These are phyloP conservation scores for Eruca vesicaria DNA, from an alignment of 441 rosid species.

Conservation along the genomic window DNA sequence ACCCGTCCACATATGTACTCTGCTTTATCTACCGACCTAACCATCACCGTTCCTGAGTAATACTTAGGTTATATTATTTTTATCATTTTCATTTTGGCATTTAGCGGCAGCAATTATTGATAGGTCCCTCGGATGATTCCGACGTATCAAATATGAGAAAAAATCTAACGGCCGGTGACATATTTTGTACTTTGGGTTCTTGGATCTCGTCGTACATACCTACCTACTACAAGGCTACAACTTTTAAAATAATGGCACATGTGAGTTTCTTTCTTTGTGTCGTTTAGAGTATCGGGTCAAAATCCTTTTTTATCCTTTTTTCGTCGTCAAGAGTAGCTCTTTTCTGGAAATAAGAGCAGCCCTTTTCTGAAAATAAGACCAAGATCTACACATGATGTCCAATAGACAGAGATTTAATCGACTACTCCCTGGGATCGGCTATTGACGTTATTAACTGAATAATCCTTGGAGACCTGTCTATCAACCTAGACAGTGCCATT, in stretches of 20 bases:
- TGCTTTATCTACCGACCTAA: slow-evolving; percentile 1
- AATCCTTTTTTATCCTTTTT: too few species aligned
- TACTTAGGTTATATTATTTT: background rate
- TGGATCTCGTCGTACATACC: background rate
- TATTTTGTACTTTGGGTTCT: background rate
- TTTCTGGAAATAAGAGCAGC: background rate
- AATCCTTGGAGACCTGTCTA: too few species aligned
- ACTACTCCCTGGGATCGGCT: too few species aligned
- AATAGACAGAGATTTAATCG: too few species aligned
- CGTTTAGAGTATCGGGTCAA: slow-evolving; percentile 1
- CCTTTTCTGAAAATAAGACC: too few species aligned
- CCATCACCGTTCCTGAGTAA: background rate
- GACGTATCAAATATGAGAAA: slow-evolving; percentile 12
- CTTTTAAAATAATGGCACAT: slow-evolving; percentile 18
- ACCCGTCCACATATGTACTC: background rate
- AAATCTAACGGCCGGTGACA: slow-evolving; percentile 31
- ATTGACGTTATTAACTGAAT: too few species aligned
- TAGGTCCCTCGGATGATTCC: slow-evolving; percentile 26
- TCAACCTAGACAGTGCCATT: too few species aligned
- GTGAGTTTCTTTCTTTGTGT: slow-evolving; percentile 6
- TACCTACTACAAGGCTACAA: background rate
- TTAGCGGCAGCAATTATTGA: slow-evolving; percentile 15
- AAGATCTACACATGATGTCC: too few species aligned
- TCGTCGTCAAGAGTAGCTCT: background rate
- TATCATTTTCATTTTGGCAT: slow-evolving; percentile 12